Conservation (phyloP, 1,139 yeast genomes). For the Saccharomyces hybrid region DNA sequence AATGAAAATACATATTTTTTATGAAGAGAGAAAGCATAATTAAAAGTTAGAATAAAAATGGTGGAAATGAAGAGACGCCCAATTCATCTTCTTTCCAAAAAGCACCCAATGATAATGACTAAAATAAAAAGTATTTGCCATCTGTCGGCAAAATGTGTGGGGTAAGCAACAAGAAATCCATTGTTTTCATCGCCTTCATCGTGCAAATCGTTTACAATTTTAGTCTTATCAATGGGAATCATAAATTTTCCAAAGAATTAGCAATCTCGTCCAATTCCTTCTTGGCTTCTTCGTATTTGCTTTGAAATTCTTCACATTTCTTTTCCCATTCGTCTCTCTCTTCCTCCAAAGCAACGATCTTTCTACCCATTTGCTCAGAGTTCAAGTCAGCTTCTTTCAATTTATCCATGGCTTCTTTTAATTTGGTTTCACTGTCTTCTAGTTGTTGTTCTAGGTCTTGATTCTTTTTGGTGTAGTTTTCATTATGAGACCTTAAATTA, state of each 20-base stretch:
- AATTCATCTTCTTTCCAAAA: not conserved
- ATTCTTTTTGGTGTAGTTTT: conserved; percentile 85
- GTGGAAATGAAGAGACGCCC: not conserved
- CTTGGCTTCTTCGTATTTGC: conserved; percentile 72
- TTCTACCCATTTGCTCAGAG: conserved; percentile 95
- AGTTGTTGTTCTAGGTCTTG: conserved; percentile 88
- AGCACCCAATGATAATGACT: not conserved
- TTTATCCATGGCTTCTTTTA: conserved; percentile 89
- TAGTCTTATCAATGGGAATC: conserved; percentile 2
- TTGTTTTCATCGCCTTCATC: not conserved
- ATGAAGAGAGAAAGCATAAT: not conserved
- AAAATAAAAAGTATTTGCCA: not conserved
- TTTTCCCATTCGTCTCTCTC: conserved; percentile 91
- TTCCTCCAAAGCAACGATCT: conserved; percentile 82
- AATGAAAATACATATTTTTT: not conserved
- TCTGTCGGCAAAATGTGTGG: not conserved
- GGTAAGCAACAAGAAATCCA: not conserved
- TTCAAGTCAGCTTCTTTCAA: conserved; percentile 93
- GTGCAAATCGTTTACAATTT: not conserved
- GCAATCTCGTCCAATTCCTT: conserved; percentile 81
- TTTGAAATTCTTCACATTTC: conserved; percentile 82
- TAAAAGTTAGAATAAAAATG: not conserved
- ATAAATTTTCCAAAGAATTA: conserved; percentile 24
- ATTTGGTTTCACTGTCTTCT: conserved; percentile 85
- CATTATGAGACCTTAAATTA: conserved; percentile 82